These are phyloP conservation scores for Podila clonocystis DNA, from an alignment of 192 early-diverging fungal species.

Conservation along the genomic window DNA sequence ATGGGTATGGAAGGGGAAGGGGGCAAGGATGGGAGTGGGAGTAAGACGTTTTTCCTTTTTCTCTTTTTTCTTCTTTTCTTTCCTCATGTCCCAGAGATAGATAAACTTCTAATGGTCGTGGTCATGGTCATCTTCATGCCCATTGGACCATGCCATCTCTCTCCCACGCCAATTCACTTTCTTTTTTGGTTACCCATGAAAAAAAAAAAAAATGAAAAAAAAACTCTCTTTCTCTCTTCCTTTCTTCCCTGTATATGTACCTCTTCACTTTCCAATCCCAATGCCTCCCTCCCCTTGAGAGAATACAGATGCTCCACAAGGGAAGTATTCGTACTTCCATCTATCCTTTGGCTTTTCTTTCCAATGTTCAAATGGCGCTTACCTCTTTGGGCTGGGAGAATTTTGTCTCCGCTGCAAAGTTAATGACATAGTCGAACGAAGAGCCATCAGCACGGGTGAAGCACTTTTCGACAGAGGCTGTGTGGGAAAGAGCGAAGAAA, in stretches of 20 bases:
- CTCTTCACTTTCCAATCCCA: too few relatives aligned
- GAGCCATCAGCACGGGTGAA: conserved; percentile 75
- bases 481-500: conserved; percentile 11
- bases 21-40: neutral
- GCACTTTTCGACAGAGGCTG: conserved; percentile 77
- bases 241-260: too few relatives aligned
- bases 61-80: neutral
- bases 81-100: neutral
- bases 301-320: too few relatives aligned
- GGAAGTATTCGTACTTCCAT: too few relatives aligned
- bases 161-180: too few relatives aligned
- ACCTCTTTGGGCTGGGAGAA: conserved; percentile 88
- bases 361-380: conserved; percentile 13
- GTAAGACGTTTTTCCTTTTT: neutral
- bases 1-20: neutral
- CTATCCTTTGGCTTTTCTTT: too few relatives aligned
- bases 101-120: too few relatives aligned
- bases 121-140: too few relatives aligned
- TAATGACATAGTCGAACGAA: conserved; percentile 92
- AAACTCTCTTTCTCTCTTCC: neutral
- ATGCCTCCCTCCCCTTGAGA: too few relatives aligned
- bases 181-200: too few relatives aligned
- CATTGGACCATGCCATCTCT: too few relatives aligned
- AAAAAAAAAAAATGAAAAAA: neutral
- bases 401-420: conserved; percentile 94